phyloP scores from a whole-genome alignment of 1,284 basidiomycete species.

The Schizopora paradoxa region DNA sequence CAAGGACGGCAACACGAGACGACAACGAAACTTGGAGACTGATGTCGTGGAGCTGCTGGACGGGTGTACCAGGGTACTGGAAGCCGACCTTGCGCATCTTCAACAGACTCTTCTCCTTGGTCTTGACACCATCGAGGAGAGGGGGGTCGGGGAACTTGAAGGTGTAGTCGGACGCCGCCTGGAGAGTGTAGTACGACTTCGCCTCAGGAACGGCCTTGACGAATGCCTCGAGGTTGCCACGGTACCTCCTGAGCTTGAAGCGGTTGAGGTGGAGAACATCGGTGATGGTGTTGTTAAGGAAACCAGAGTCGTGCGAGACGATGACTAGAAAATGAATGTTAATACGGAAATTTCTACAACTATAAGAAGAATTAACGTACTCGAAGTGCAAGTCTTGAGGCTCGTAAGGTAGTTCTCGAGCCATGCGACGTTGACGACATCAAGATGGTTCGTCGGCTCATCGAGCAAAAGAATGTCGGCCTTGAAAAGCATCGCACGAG shows the following conservation, averaged over 20 bases:
- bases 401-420: conserved; percentile 91
- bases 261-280: conserved; percentile 99
- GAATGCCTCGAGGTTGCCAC: conserved; percentile 96
- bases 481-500: conserved; percentile 98
- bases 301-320: conserved; percentile 97
- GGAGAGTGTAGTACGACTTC: conserved; percentile 95
- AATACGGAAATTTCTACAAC: conserved; percentile 21
- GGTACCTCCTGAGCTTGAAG: conserved; percentile 98
- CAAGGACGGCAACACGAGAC: conserved; percentile 94
- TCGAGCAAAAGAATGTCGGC: conserved; percentile 95
- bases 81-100: conserved; percentile 98
- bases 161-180: conserved; percentile 92
- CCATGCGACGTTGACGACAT: conserved; percentile 96
- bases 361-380: conserved; percentile 32
- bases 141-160: conserved; percentile 96
- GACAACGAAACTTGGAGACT: conserved; percentile 95
- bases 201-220: conserved; percentile 95
- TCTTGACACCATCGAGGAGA: conserved; percentile 98
- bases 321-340: conserved; percentile 59
- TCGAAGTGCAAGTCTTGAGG: conserved; percentile 90
- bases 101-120: conserved; percentile 95
- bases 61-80: conserved; percentile 85
- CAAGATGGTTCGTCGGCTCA: conserved; percentile 98
- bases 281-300: conserved; percentile 99
- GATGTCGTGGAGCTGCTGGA: conserved; percentile 93